Percentiles rank a stretch among this genome's conserved stretches.
phyloP scores from a whole-genome alignment of 1,139 yeast genomes.

The Magnusiomyces paraingens region DNA sequence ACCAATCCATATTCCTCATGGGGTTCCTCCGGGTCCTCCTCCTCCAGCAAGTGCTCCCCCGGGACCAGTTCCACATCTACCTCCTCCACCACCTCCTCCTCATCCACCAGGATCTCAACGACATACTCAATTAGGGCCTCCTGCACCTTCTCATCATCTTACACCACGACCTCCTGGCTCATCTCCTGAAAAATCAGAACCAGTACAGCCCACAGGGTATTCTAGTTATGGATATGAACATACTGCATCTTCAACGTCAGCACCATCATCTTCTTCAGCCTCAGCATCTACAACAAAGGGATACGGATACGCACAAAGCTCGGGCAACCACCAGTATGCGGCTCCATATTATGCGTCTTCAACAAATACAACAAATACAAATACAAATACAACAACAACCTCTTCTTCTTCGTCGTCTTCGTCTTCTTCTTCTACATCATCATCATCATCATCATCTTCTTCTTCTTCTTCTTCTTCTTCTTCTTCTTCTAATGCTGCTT shows the following conservation, averaged over 20 bases:
- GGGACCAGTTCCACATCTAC: background rate
- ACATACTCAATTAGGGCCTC: no score
- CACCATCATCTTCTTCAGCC: background rate
- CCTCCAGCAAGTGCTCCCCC: conserved; percentile 5
- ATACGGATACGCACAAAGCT: background rate
- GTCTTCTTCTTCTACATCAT: no score
- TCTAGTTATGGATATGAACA: no score
- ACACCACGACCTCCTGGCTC: background rate
- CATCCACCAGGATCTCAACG: background rate
- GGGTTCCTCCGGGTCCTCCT: conserved; percentile 6
- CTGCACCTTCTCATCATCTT: no score
- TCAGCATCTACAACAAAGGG: background rate
- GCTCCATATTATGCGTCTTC: background rate
- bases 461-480: no score
- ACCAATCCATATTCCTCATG: background rate
- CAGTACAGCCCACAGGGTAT: no score
- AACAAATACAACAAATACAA: background rate
- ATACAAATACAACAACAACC: no score
- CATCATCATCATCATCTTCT: no score
- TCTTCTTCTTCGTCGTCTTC: background rate
- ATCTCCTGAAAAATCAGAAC: background rate
- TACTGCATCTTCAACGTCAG: no score
- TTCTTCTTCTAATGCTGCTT: background rate
- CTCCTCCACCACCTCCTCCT: conserved; percentile 5
- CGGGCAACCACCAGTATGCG: background rate